phyloP scores from a whole-genome alignment of 116 monocot genomes.

The Thalassia testudinum region DNA sequence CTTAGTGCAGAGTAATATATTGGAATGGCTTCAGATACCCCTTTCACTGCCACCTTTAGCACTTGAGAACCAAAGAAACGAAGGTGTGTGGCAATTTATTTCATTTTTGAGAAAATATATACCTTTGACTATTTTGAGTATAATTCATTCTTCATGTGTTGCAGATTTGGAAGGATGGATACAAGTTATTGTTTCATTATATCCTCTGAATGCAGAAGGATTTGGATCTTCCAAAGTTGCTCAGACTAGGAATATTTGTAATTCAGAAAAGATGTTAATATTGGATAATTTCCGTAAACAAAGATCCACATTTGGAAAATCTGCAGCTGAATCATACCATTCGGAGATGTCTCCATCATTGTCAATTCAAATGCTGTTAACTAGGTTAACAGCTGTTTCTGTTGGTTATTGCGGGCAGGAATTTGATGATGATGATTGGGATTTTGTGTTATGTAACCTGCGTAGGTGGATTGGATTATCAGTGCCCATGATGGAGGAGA shows the following conservation, averaged over 20 bases:
- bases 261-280: constrained; percentile 33
- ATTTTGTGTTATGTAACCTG: constrained; percentile 42
- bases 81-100: constrained; percentile 16
- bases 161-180: constrained; percentile 82
- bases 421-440: constrained; percentile 77
- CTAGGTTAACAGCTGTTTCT: constrained; percentile 57
- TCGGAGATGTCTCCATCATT: constrained; percentile 7
- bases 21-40: constrained; percentile 53
- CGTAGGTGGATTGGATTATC: constrained; percentile 44
- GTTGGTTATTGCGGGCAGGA: constrained; percentile 85
- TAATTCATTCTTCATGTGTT: constrained; percentile 2
- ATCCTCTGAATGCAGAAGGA: constrained; percentile 42
- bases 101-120: neutral
- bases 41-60: constrained; percentile 39
- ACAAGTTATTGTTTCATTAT: constrained; percentile 73
- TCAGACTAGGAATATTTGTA: constrained; percentile 18
- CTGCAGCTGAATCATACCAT: constrained; percentile 6
- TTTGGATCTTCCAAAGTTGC: constrained; percentile 21
- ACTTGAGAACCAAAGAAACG: constrained; percentile 7
- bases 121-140: no score
- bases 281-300: constrained; percentile 67
- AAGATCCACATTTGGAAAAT: constrained; percentile 7
- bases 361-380: constrained; percentile 25
- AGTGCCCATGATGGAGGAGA: constrained; percentile 78
- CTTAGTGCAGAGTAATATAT: constrained; percentile 23